Conservation (phyloP, 257 asterid species). For the Solanum virginianum region DNA sequence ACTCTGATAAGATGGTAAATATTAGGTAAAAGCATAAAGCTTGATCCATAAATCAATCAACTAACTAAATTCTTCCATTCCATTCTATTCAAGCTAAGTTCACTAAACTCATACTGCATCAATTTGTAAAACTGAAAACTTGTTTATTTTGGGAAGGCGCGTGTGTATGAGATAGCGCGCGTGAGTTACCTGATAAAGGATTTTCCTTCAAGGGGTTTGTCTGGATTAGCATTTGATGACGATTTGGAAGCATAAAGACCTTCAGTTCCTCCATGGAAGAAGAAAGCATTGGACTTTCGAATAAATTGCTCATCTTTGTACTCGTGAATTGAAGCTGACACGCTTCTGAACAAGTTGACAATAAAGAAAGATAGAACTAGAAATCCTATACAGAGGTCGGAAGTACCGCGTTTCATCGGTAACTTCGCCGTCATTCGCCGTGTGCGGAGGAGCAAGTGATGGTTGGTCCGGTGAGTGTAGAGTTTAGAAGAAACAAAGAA, state of each 20-base stretch:
- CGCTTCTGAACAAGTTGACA: not conserved
- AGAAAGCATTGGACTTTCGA: slow-evolving; percentile 22
- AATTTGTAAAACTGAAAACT: not conserved
- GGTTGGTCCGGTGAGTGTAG: not conserved
- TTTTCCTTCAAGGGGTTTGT: slow-evolving; percentile 8
- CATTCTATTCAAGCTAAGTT: not conserved
- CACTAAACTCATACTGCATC: not conserved
- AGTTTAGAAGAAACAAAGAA: not conserved
- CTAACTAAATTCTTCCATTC: not conserved
- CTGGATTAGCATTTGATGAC: not conserved
- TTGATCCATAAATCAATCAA: not conserved
- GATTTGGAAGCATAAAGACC: slow-evolving; percentile 16
- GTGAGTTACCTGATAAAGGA: slow-evolving; percentile 13
- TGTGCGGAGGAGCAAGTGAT: not conserved
- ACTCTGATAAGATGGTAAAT: not conserved
- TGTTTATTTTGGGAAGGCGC: not conserved
- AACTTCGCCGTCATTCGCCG: not conserved
- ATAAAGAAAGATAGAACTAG: not conserved
- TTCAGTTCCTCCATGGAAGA: slow-evolving; percentile 23
- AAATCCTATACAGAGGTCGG: not conserved
- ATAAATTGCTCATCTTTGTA: slow-evolving; percentile 14
- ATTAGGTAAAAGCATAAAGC: not conserved
- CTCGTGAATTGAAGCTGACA: slow-evolving; percentile 19
- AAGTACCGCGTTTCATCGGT: not conserved
- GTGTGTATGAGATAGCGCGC: not conserved